Base-by-base conservation (phyloP, 306 rosid species). In the Malus domestica region DNA sequence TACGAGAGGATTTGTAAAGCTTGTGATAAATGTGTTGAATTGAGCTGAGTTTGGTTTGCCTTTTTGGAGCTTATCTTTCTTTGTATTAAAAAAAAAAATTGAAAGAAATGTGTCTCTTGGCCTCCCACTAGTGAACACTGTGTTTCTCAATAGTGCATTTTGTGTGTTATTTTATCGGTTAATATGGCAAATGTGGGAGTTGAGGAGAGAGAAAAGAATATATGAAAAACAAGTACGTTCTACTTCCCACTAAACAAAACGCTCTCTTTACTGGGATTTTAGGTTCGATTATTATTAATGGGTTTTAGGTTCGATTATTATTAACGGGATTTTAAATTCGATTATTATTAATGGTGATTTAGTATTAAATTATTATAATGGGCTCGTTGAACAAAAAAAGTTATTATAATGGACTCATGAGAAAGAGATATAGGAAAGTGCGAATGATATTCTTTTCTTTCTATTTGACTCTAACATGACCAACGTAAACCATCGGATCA, bases 1-100 rank as follows among this genome's bases (percentile, higher is more conserved):
- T 74, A 35, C 67, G 65, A 73, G 79, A 85, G 80, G 77, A 83
- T 80, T 80, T 85, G 88, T 82, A 77, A 75, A 83, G 67, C 83
- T 83, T 85, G 84, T 85, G 79, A 71, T 71, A 32, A 38, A 55
- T 66, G 30, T 8, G 4, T 25, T 40, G 45, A 85, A 63, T 55
- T 49, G 76, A 75, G 35, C 68, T 78, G 74, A 60, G 75, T 72
- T 75, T 80, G 72, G 69, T 78, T 85, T 73, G 16, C 45, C 76
- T 23, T 49, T 72, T 71, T 33, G 67, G 79, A 10, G 14, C 55
- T 63, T 54, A 2, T 60, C 52, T 82, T 80, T 45, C 18, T 27
- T 49, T 40, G 10, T 38, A 10, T 12, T 20, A 2, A 20, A 16
- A 27, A 20, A 16, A 27, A 49, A 49, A 15, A 0, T 40, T 4